Evolutionary conservation across 768 basidiomycete species (phyloP), one percentile per base, ranked within the genome.

Genomic region (Nevesoporus exiguus): DNA sequence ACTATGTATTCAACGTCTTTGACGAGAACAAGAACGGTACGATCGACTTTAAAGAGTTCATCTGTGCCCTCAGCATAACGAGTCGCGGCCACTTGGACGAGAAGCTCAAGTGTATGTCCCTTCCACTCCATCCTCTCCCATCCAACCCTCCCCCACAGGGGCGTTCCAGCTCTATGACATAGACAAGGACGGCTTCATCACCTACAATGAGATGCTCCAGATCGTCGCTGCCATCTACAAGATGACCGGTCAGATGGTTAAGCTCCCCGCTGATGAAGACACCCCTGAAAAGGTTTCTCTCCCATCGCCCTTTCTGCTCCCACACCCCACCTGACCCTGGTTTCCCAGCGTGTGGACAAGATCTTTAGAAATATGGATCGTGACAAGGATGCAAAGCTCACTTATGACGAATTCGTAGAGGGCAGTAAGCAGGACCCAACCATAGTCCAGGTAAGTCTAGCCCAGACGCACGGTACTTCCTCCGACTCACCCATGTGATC

Each of bases 181-280:
- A 64, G 93, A 99, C 76, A 93, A 93, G 62, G 97, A 99, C 68
- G 97, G 97, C 9, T 88, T 83, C 62, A 98, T 99, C 76, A 97
- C 97, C 37, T 98, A 98, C 73, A 87, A 94, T 67, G 97, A 99
- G 76, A 99, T 99, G 97, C 85, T 98, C 30, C 86, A 92, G 76
- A 99, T 99, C 69, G 97, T 99, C 9, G 84, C 88, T 64, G 88
- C 93, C 42, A 99, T 99, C 75, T 99, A 98, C 80, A 98, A 96
- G 82, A 98, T 99, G 97, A 98, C 97, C 5, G 97, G 97, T 19
- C 86, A 95, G 72, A 98, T 98, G 95, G 96, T 98, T 59, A 95
- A 94, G 70, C 83, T 98, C 21, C 95, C 97, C n/a, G 78, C 86
- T 37, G 97, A 98, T 68, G 97, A 99, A 73, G 95, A 98, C 75